Percentiles rank a stretch among this genome's conserved stretches.
Conservation (phyloP, 2,329 filamentous ascomycete genomes). For the Fusarium nisikadoi region DNA sequence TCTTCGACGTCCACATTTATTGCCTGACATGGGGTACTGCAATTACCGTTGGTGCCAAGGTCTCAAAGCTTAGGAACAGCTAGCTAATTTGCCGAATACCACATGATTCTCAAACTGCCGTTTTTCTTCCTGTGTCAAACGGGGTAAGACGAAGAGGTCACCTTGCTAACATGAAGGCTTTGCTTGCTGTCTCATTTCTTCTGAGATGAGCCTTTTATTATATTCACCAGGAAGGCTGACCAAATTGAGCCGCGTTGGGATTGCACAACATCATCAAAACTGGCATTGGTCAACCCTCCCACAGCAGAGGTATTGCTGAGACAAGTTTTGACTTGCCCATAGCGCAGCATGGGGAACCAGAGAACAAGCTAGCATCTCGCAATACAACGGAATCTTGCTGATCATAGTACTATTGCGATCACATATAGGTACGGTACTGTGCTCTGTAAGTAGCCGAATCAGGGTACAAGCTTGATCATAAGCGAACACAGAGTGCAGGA, state of each 20-base stretch:
- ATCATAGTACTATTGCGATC: conserved; percentile 24
- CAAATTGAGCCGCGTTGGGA: not conserved
- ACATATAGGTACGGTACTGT: conserved; percentile 2
- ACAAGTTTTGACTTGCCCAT: conserved; percentile 14
- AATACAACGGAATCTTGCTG: conserved; percentile 21
- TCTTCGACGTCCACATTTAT: conserved; percentile 16
- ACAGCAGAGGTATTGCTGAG: conserved; percentile 15
- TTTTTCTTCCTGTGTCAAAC: not conserved
- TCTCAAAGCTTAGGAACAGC: not conserved
- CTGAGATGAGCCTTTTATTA: not conserved
- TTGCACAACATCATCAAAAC: not conserved
- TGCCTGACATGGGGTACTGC: conserved; percentile 27
- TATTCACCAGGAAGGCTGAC: not conserved
- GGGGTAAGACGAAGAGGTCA: not conserved
- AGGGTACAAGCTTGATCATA: conserved; percentile 15
- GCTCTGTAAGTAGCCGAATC: conserved; percentile 25
- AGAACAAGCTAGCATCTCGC: conserved; percentile 18
- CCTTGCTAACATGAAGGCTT: not conserved
- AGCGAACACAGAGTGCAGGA: conserved; percentile 13
- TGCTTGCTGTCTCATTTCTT: not conserved
- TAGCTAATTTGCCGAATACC: not conserved
- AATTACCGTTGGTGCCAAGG: conserved; percentile 28
- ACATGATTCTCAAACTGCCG: not conserved
- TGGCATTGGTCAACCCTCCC: not conserved
- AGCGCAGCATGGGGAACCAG: conserved; percentile 22